Conservation (phyloP, 2,329 filamentous ascomycete genomes). For the Ceratocystiopsis minuta region DNA sequence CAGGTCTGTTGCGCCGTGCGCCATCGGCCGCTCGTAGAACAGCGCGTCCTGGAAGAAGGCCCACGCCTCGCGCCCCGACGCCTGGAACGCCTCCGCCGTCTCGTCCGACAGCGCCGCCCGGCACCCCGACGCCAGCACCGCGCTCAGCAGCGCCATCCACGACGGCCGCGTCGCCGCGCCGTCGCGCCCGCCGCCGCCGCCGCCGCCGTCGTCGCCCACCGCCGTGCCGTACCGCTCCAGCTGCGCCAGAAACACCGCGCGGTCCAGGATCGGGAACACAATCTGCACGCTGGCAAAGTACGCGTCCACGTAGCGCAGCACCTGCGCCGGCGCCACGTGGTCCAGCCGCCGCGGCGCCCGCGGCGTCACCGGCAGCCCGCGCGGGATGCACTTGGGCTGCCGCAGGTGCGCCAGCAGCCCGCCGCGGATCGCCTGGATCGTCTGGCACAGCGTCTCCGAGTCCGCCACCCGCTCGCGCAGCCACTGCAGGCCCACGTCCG, state of each 20-base stretch:
- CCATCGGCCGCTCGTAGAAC: constrained; percentile 2
- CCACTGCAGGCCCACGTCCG: constrained; percentile 14
- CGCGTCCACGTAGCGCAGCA: constrained; percentile 1
- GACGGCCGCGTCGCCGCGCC: not conserved
- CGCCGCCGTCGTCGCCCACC: not conserved
- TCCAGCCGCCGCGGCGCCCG: not conserved
- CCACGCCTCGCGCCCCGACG: constrained; percentile 3
- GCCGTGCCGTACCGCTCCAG: not conserved
- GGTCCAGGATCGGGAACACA: constrained; percentile 2
- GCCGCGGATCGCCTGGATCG: constrained; percentile 2
- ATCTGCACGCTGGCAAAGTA: constrained; percentile 4
- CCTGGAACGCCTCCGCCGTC: constrained; percentile 3
- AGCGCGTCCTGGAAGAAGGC: constrained; percentile 3
- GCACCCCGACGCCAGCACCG: constrained; percentile 3
- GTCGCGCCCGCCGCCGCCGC: no score
- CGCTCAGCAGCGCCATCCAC: constrained; percentile 2
- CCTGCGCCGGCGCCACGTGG: not conserved
- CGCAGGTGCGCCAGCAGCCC: constrained; percentile 2
- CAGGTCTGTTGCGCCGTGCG: constrained; percentile 2
- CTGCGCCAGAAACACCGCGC: not conserved
- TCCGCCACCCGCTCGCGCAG: constrained; percentile 11
- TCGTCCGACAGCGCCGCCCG: constrained; percentile 3
- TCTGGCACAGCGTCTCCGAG: constrained; percentile 1
- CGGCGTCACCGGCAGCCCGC: not conserved
- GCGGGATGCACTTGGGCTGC: constrained; percentile 4